Percentiles rank a stretch among this genome's conserved stretches.
Evolutionary conservation across 2,329 filamentous ascomycete genomes (phyloP).

Genomic region (Nigrospora oryzae): DNA sequence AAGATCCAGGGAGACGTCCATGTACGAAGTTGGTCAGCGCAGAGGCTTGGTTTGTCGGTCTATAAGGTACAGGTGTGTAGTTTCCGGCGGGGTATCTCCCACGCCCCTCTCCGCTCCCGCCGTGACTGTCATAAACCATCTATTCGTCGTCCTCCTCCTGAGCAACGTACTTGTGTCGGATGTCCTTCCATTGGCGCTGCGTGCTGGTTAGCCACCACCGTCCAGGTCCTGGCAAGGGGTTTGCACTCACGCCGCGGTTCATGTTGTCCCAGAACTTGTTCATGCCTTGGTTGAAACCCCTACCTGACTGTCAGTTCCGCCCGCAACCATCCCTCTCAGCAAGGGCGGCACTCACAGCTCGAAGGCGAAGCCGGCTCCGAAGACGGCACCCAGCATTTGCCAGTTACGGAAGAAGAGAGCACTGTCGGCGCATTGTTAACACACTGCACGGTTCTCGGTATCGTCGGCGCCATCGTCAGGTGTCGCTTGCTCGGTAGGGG

Average conservation of each 20-base stretch:
- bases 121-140: neutral
- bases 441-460: neutral
- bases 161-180: slow-evolving; percentile 81
- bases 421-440: slow-evolving; percentile 41
- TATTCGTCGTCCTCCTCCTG: slow-evolving; percentile 58
- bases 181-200: slow-evolving; percentile 99
- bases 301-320: slow-evolving; percentile 33
- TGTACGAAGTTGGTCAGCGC: slow-evolving; percentile 1
- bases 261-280: slow-evolving; percentile 83
- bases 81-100: slow-evolving; percentile 2
- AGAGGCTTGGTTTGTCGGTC: slow-evolving; percentile 8
- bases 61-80: slow-evolving; percentile 16
- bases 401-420: slow-evolving; percentile 79
- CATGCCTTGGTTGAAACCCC: slow-evolving; percentile 73
- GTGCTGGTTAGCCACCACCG: slow-evolving; percentile 18
- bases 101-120: neutral
- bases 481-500: slow-evolving; percentile 3
- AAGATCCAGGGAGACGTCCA: neutral
- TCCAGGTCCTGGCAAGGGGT: slow-evolving; percentile 1
- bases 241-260: slow-evolving; percentile 77
- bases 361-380: slow-evolving; percentile 79
- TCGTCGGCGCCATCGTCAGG: neutral
- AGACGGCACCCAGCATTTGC: slow-evolving; percentile 80
- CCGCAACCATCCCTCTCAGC: neutral
- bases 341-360: slow-evolving; percentile 65